phyloP scores from a whole-genome alignment of 2,329 filamentous ascomycete species.

The Calycina herbarum region DNA sequence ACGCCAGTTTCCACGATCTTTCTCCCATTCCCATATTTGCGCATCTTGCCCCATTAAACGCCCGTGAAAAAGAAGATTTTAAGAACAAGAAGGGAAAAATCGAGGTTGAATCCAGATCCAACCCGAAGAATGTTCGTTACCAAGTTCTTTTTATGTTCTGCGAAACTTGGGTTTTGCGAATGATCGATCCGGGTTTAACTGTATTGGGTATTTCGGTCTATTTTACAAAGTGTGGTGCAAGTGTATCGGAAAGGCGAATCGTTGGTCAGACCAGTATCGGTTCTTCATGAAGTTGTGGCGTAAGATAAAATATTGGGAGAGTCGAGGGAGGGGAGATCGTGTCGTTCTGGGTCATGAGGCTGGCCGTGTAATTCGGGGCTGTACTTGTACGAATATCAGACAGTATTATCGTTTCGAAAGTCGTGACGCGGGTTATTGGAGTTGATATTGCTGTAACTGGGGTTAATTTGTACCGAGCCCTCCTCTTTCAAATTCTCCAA shows the following conservation, averaged over 20 bases:
- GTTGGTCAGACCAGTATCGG: neutral
- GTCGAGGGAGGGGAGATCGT: neutral
- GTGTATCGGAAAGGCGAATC: neutral
- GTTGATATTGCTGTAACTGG: neutral
- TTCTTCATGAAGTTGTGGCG: neutral
- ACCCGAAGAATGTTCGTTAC: neutral
- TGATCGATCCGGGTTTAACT: neutral
- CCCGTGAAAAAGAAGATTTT: neutral
- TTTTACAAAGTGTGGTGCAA: slow-evolving; percentile 1
- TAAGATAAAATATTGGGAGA: neutral
- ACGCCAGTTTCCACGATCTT: slow-evolving; percentile 1
- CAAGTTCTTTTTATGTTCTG: neutral
- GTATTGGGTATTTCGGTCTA: slow-evolving; percentile 2
- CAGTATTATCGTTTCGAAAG: neutral
- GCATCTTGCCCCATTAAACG: neutral
- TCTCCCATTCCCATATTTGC: neutral
- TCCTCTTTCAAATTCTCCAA: neutral
- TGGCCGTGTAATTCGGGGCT: neutral
- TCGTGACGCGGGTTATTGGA: neutral
- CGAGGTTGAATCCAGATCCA: slow-evolving; percentile 5
- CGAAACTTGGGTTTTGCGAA: neutral
- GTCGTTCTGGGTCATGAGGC: neutral
- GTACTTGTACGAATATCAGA: neutral
- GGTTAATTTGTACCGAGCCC: neutral
- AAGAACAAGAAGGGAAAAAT: neutral